Evolutionary conservation across 1,284 basidiomycete genomes (phyloP), one percentile per base, ranked within the genome.

Genomic region (Takashimella koratensis): DNA sequence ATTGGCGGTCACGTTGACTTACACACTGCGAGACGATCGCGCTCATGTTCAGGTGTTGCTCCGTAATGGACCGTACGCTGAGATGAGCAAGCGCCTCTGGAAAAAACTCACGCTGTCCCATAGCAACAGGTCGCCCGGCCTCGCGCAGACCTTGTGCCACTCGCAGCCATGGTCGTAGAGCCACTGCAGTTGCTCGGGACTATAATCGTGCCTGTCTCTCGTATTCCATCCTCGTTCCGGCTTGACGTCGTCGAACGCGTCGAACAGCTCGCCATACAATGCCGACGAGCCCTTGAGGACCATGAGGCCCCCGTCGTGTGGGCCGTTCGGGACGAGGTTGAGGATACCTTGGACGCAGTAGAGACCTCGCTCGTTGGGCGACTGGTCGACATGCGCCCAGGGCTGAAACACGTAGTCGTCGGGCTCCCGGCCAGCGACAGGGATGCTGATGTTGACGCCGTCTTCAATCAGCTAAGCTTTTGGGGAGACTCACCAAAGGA

Each of bases 321-420:
- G 65, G 3, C 64, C 66, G 50, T 70, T 70, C 16, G 57, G 56
- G 13, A 2, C 4, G 41, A 25, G 22, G 44, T 4, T 27, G 12
- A 25, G 30, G 13, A 49, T 24, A 23, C 47, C n/a, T n/a, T n/a
- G n/a, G 5, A 76, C 63, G 54, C 75, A 76, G 59, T 76, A 66
- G 53, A 73, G 70, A 43, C 63, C 66, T 4, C 64, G 62, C 39
- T 73, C 62, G 39, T 58, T 51, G n/a, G 76, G 73, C 46, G 67
- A 69, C 59, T 76, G 75, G 55, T 74, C 72, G 43, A 70, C 64
- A 62, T 76, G 76, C 6, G 71, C 72, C 76, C 75, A 77, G 0
- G 73, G 68, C 20, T 40, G 26, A 3, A 40, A 51, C 12, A 45
- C 44, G 12, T 41, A 51, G 36, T 63, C 53, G 46, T 59, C 41